These are phyloP conservation scores for Cryptosporidium felis DNA, from an alignment of 169 alveolate genomes.

Conservation along the genomic window DNA sequence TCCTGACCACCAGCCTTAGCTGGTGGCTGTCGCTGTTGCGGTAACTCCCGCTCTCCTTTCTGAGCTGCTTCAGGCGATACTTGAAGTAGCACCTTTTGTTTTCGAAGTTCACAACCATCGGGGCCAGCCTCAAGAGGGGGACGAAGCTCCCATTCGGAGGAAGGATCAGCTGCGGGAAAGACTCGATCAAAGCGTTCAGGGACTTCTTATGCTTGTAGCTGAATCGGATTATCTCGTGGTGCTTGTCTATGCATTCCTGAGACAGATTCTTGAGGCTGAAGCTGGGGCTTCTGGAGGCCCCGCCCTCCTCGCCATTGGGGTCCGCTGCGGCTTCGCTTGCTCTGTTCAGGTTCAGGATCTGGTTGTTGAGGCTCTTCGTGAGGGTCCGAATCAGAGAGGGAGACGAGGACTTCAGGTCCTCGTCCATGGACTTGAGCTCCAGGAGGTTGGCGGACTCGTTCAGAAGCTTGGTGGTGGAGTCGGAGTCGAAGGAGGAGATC, in stretches of 20 bases:
- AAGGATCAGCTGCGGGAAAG: slow-evolving; percentile 69
- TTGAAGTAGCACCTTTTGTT: slow-evolving; percentile 95
- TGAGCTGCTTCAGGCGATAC: slow-evolving; percentile 84
- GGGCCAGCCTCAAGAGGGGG: slow-evolving; percentile 85
- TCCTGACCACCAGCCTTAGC: slow-evolving; percentile 88
- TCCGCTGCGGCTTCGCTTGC: not conserved
- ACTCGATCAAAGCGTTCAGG: slow-evolving; percentile 69
- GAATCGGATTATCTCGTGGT: slow-evolving; percentile 64
- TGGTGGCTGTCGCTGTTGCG: slow-evolving; percentile 73
- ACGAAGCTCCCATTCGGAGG: slow-evolving; percentile 80
- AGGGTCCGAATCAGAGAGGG: slow-evolving; percentile 40
- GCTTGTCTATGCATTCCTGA: slow-evolving; percentile 58
- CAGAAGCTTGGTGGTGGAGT: slow-evolving; percentile 7
- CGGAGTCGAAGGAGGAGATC: slow-evolving; percentile 44
- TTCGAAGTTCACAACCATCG: slow-evolving; percentile 95
- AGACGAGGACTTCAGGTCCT: slow-evolving; percentile 9
- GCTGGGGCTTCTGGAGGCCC: not conserved
- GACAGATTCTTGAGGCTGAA: slow-evolving; percentile 13
- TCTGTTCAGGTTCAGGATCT: not conserved
- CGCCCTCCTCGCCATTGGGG: not conserved
- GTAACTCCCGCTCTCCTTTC: slow-evolving; percentile 78
- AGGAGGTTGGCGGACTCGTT: slow-evolving; percentile 55
- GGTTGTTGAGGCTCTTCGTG: slow-evolving; percentile 11
- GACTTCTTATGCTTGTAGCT: slow-evolving; percentile 72
- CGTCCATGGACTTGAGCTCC: slow-evolving; percentile 67